Evolutionary conservation across 306 rosid species (phyloP).

Genomic region (Dalbergia cochinchinensis): DNA sequence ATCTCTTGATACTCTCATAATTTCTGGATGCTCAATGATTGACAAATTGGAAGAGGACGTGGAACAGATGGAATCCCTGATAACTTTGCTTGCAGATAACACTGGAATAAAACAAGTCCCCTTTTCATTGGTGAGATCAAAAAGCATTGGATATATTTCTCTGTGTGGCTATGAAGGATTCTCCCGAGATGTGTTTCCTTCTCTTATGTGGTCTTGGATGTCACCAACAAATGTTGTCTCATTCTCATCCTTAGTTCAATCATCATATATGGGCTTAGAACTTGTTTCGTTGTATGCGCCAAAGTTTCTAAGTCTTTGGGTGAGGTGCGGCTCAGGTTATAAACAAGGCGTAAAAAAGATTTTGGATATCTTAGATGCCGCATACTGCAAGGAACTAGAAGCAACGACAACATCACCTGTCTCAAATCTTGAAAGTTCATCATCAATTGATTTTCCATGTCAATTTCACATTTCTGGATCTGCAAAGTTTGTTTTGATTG

Average conservation of each 20-base stretch:
- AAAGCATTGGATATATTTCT: conserved; percentile 33
- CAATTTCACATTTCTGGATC: too few species aligned
- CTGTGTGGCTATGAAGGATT: conserved; percentile 24
- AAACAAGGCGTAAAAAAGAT: not conserved
- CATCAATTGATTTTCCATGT: too few species aligned
- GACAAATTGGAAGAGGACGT: conserved; percentile 31
- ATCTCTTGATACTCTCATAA: conserved; percentile 32
- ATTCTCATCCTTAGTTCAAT: not conserved
- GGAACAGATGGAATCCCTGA: conserved; percentile 33
- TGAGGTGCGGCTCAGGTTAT: not conserved
- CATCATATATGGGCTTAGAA: not conserved
- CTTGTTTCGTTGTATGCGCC: not conserved
- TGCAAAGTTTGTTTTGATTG: too few species aligned
- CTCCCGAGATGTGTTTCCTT: too few species aligned
- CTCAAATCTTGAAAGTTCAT: too few species aligned
- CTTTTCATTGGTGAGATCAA: not conserved
- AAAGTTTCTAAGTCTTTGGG: not conserved
- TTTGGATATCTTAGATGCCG: not conserved
- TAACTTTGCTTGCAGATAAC: conserved; percentile 35
- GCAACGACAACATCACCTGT: too few species aligned
- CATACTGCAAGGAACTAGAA: not conserved
- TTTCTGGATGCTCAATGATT: conserved; percentile 38
- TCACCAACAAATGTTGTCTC: conserved; percentile 29
- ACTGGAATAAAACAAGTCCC: conserved; percentile 44
- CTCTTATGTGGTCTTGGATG: not conserved